phyloP scores from a whole-genome alignment of 768 basidiomycete genomes.

The Calocera cornea region DNA sequence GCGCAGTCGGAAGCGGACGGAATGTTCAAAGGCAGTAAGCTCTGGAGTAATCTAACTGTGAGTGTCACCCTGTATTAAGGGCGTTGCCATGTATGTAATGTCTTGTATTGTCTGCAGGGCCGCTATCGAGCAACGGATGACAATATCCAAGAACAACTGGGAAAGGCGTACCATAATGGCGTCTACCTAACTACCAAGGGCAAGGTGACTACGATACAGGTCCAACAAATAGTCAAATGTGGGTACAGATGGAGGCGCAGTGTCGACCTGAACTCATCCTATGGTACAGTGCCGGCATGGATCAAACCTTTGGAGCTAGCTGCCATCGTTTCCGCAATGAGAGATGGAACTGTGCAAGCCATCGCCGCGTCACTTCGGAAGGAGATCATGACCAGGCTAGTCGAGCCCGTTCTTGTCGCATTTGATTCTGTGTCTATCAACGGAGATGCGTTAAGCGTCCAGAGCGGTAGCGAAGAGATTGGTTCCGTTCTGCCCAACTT shows the following conservation, averaged over 20 bases:
- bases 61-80: not conserved
- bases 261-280: not conserved
- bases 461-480: conserved; percentile 35
- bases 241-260: not conserved
- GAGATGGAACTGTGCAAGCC: conserved; percentile 5
- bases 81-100: not conserved
- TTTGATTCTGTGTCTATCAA: not conserved
- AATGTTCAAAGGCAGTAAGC: conserved; percentile 25
- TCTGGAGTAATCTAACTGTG: conserved; percentile 12
- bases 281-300: not conserved
- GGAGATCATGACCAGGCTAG: conserved; percentile 17
- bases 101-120: not conserved
- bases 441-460: conserved; percentile 20
- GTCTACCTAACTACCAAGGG: not conserved
- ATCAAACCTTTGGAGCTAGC: not conserved
- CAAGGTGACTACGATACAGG: not conserved
- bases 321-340: conserved; percentile 8
- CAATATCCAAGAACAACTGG: conserved; percentile 13
- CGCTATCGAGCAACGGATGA: conserved; percentile 9
- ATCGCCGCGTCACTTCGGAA: conserved; percentile 14
- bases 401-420: conserved; percentile 14
- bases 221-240: not conserved
- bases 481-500: conserved; percentile 42
- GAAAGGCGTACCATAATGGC: conserved; percentile 7
- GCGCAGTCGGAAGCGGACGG: not conserved